These are phyloP conservation scores for Talaromyces funiculosus DNA, from an alignment of 2,329 filamentous ascomycete species.

Conservation along the genomic window DNA sequence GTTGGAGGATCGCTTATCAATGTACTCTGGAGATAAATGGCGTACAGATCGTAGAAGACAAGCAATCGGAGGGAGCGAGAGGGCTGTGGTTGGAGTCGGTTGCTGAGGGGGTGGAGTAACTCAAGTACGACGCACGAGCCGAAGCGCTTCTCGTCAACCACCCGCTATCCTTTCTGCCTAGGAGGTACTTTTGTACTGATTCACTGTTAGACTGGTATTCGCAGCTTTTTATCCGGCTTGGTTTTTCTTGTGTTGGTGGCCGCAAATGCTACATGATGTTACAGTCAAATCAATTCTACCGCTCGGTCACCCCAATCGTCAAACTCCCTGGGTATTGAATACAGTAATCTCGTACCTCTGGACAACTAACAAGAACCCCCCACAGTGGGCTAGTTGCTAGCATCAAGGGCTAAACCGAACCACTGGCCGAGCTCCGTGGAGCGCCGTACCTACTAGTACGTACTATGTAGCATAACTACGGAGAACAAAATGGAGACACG, in stretches of 20 bases:
- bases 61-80: not conserved
- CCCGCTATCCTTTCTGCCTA: not conserved
- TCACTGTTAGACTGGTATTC: not conserved
- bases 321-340: too few species aligned
- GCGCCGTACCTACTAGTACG: not conserved
- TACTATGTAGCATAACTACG: not conserved
- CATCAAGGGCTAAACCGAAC: slow-evolving; percentile 1
- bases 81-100: not conserved
- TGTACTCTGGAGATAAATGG: not conserved
- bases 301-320: too few species aligned
- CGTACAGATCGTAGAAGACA: not conserved
- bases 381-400: slow-evolving; percentile 4
- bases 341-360: not conserved
- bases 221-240: too few species aligned
- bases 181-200: not conserved
- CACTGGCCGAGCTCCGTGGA: slow-evolving; percentile 6
- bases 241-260: not conserved
- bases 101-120: slow-evolving; percentile 4
- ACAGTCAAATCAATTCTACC: not conserved
- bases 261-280: not conserved
- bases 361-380: not conserved
- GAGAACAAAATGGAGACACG: not conserved
- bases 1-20: not conserved
- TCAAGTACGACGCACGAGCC: slow-evolving; percentile 3
- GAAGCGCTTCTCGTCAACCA: slow-evolving; percentile 2